Evolutionary conservation across 768 basidiomycete genomes (phyloP), one percentile per base, ranked within the genome.

Genomic region (Hericium rajendrae): DNA sequence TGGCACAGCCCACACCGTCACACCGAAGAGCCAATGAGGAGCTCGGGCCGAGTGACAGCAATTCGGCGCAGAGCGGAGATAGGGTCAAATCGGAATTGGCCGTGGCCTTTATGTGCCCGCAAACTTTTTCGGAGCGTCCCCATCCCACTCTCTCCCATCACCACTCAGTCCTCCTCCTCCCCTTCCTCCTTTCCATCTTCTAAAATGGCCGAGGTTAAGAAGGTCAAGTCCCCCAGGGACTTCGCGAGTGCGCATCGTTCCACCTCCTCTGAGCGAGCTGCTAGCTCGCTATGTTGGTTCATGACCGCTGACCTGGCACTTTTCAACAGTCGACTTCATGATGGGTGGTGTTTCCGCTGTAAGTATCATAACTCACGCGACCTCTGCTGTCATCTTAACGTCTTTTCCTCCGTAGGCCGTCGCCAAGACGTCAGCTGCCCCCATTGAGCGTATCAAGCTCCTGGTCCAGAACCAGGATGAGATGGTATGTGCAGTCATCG

Each of bases 401-500:
- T 59, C 43, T 54, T 59, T 49, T 60, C 38, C 59, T 59, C 38
- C 72, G 26, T 60, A 94, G 91, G 97, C 97, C 66, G 91, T 98
- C 73, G 89, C 97, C 56, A 99, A 99, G 84, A 98, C 97, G 64
- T 90, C 89, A 64, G 97, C 97, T 67, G 97, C 97, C 63, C 97
- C 97, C 76, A 99, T 99, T 69, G 97, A 98, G 84, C 94, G 97
- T 71, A 95, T 99, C 77, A 99, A 99, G 81, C 86, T 98, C 68
- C 77, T 95, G 71, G 88, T 95, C 59, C 92, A 97, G 77, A 97
- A 97, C 78, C 95, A 98, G 85, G 95, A 94, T 83, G 97, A 98
- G 81, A 99, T 98, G 97, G 88, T 85, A n/a, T 3, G 76, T 71
- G n/a, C 57, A 12, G 24, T 41, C 54, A 28, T 67, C 59, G 60